Conservation (phyloP, 495 filamentous ascomycete species). For the Jackrogersella minutella region DNA sequence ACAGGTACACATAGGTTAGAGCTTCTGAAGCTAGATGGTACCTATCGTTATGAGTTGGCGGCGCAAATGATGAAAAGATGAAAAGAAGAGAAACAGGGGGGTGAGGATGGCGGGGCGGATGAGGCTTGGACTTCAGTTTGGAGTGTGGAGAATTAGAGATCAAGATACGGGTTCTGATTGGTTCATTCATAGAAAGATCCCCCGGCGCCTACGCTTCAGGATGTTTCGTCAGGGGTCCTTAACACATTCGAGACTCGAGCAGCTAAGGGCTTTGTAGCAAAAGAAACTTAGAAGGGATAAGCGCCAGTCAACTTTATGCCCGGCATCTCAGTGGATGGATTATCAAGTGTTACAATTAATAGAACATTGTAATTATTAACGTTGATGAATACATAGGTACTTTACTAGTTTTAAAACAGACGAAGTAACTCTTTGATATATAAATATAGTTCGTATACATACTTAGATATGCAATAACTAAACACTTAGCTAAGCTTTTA, state of each 20-base stretch:
- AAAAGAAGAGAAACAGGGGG: slow-evolving; percentile 8
- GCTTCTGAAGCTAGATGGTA: slow-evolving; percentile 32
- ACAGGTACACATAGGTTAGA: slow-evolving; percentile 28
- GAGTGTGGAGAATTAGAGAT: slow-evolving; percentile 26
- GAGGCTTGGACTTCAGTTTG: slow-evolving; percentile 35
- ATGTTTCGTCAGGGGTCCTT: slow-evolving; percentile 49
- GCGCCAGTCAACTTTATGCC: slow-evolving; percentile 28
- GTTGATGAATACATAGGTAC: not conserved
- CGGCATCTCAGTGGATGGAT: not conserved
- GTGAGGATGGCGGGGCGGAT: slow-evolving; percentile 26
- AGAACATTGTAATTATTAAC: not conserved
- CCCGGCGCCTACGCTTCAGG: slow-evolving; percentile 43
- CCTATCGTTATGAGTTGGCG: slow-evolving; percentile 41
- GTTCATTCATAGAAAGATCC: slow-evolving; percentile 12
- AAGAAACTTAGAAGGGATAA: slow-evolving; percentile 30
- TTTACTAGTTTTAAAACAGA: too few species aligned
- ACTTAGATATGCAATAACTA: too few species aligned
- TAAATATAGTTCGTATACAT: too few species aligned
- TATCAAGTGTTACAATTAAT: too few species aligned
- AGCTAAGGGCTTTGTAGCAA: slow-evolving; percentile 24
- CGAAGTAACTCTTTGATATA: too few species aligned
- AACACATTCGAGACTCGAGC: slow-evolving; percentile 43
- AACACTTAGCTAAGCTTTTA: not conserved
- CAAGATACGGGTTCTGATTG: slow-evolving; percentile 7
- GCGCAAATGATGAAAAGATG: slow-evolving; percentile 7